These are phyloP conservation scores for Trametes pubescens DNA, from an alignment of 1,284 basidiomycete genomes.

Conservation along the genomic window DNA sequence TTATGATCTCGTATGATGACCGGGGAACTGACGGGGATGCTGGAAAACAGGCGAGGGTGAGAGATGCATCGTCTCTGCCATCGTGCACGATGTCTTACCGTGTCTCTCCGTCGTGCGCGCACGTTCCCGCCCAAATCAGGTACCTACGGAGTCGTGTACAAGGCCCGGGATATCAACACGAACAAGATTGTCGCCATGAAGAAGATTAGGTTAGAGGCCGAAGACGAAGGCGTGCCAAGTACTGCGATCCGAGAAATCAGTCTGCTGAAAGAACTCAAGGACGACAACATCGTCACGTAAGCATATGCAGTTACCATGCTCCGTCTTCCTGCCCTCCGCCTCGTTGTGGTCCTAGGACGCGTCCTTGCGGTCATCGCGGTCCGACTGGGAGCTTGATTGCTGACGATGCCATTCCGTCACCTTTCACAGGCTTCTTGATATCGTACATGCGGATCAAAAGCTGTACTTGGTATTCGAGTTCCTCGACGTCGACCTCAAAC, in stretches of 20 bases:
- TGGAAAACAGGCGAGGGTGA: slow-evolving; percentile 42
- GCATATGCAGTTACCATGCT: slow-evolving; percentile 36
- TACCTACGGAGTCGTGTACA: slow-evolving; percentile 99
- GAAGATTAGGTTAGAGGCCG: slow-evolving; percentile 98
- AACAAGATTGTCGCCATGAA: slow-evolving; percentile 92
- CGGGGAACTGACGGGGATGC: neutral
- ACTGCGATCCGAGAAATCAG: slow-evolving; percentile 99
- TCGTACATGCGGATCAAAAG: slow-evolving; percentile 97
- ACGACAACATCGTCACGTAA: slow-evolving; percentile 93
- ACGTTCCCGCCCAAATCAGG: slow-evolving; percentile 57
- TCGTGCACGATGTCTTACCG: slow-evolving; percentile 1
- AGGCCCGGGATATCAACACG: slow-evolving; percentile 79
- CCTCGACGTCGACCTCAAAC: slow-evolving; percentile 93
- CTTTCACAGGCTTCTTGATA: slow-evolving; percentile 85
- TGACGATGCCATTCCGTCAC: slow-evolving; percentile 12
- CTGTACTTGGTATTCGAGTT: slow-evolving; percentile 98
- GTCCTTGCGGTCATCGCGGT: slow-evolving; percentile 15
- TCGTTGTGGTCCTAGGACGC: slow-evolving; percentile 17
- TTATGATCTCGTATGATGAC: neutral
- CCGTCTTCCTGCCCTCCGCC: slow-evolving; percentile 20
- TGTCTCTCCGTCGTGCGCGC: slow-evolving; percentile 9
- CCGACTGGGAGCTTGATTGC: slow-evolving; percentile 15
- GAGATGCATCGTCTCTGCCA: slow-evolving; percentile 23
- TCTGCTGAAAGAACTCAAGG: slow-evolving; percentile 94
- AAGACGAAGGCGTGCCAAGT: slow-evolving; percentile 97